phyloP scores from a whole-genome alignment of 78 protist genomes.

The Cavenderia fasciculata region DNA sequence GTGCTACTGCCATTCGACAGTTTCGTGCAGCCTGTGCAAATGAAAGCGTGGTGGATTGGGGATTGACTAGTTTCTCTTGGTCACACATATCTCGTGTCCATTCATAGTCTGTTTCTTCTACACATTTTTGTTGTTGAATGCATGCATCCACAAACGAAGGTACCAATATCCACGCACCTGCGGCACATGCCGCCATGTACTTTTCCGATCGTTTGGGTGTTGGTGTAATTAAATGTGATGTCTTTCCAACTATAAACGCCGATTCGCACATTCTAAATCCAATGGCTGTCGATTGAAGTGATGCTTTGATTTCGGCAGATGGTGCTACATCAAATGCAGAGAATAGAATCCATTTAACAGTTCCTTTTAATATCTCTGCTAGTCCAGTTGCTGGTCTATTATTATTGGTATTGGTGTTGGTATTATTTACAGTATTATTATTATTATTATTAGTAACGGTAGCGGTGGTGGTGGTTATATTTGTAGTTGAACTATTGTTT shows the following conservation, averaged over 20 bases:
- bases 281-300: background rate
- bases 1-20: too few relatives aligned
- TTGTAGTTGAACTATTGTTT: background rate
- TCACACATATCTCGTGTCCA: too few relatives aligned
- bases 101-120: conserved; percentile 7
- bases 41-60: too few relatives aligned
- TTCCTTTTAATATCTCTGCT: too few relatives aligned
- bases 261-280: background rate
- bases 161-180: conserved; percentile 23
- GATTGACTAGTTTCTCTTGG: too few relatives aligned
- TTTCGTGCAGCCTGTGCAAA: too few relatives aligned
- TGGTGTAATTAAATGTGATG: background rate
- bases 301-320: background rate
- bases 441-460: background rate
- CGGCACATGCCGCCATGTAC: conserved; percentile 5
- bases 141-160: background rate
- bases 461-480: background rate
- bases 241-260: background rate
- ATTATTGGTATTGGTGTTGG: background rate
- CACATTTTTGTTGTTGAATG: background rate
- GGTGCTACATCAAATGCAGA: background rate
- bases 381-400: background rate
- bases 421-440: background rate
- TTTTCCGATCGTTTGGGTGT: background rate
- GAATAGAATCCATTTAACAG: too few relatives aligned